Base-by-base conservation (phyloP, 257 asterid species). In the Mentha longifolia region DNA sequence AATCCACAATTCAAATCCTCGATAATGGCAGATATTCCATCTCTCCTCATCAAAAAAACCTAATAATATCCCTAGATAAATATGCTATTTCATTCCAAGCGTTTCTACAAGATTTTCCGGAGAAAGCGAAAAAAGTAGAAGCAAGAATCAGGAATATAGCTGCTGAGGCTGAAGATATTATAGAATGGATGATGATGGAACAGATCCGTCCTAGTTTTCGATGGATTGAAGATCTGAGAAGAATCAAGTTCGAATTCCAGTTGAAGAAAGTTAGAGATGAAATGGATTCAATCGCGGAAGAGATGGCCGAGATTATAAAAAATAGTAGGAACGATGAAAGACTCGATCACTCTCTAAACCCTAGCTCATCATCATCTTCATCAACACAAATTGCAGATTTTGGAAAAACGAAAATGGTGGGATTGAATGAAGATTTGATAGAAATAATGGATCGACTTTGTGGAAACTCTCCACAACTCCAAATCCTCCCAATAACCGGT, bases 391-490 rank as follows among this genome's bases (percentile, higher is more conserved):
- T 22, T 20, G 37, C 25, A 19, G 45, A 14, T 31, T 7, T 25
- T 45, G 50, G 61, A 42, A 47, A 52, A 9, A 13, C 2, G 5
- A 7, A 14, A 4, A 22, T 70, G 55, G 72, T 76, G 16, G 80
- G 76, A 1, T 63, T 70, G 17, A 60, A 70, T 11, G 57, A 70
- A 2, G 66, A 70, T 15, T 7, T 69, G 67, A 11, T 45, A 19
- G 49, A 30, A 37, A 69, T 76, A 42, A 62, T 62, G 76, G 33
- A 5, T 15, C 33, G 47, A 25, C 71, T 76, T 43, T 70, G 67
- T 64, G 67, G 47, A 33, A 42, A 35, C 14, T 51, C 68, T 9
- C 20, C 62, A 3, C 50, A 43, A n/a, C 80, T 69, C 31, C 68
- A 25, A 19, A 30, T 63, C 57, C 22, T 76, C 49, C 69, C 73